Evolutionary conservation across 352 stramenopile species (phyloP).

Genomic region (Lagenidium giganteum): DNA sequence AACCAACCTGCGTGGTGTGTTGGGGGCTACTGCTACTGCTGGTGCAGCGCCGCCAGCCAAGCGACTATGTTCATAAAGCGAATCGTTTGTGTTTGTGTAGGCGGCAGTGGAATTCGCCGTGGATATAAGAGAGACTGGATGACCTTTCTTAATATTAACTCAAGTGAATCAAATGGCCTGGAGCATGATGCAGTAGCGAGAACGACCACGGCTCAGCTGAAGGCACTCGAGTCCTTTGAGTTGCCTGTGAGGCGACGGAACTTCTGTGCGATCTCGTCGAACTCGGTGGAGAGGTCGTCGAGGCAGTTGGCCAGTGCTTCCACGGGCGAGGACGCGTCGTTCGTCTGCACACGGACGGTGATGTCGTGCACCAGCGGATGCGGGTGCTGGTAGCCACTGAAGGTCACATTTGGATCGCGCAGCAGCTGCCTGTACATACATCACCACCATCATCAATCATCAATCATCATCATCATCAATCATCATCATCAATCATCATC

Average conservation of each 20-base stretch:
- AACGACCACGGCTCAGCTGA: constrained; percentile 61
- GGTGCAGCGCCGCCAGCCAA: too few species aligned
- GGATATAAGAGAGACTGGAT: too few species aligned
- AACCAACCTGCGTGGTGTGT: too few species aligned
- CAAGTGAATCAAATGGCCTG: too few species aligned
- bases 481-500: too few species aligned
- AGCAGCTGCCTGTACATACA: constrained; percentile 71
- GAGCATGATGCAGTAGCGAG: not conserved
- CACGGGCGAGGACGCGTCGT: constrained; percentile 78
- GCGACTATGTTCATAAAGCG: too few species aligned
- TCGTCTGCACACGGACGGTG: constrained; percentile 92
- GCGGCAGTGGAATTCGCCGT: too few species aligned
- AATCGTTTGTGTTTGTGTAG: too few species aligned
- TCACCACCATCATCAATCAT: too few species aligned
- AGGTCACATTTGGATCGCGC: constrained; percentile 85
- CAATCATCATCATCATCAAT: too few species aligned
- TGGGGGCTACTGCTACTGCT: too few species aligned
- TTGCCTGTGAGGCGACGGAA: constrained; percentile 78
- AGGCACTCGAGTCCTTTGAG: constrained; percentile 79
- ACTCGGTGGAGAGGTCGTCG: constrained; percentile 84
- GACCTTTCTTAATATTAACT: too few species aligned
- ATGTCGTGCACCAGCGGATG: constrained; percentile 97
- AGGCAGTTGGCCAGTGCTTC: constrained; percentile 78
- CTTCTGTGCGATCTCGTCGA: constrained; percentile 82
- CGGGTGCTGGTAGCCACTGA: constrained; percentile 95